A percentile compares a stretch with the other conserved stretches of the same genome.
phyloP scores from a whole-genome alignment of 352 stramenopile species.

The Phytophthora vignae region DNA sequence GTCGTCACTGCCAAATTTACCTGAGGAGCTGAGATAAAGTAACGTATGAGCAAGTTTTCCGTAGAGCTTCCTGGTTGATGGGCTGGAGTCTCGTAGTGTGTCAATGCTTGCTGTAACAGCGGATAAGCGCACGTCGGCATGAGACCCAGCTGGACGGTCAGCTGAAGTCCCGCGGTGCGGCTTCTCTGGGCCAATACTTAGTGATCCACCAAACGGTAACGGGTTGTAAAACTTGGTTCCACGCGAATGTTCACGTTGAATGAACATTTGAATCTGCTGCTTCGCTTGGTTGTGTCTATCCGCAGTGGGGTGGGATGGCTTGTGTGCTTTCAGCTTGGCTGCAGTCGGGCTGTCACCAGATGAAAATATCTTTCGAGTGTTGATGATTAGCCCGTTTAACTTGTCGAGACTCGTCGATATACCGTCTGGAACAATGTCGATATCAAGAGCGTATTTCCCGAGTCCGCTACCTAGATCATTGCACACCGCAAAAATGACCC shows the following conservation, averaged over 20 bases:
- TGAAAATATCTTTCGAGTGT: conserved; percentile 37
- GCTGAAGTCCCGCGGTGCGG: not conserved
- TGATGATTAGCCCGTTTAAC: conserved; percentile 62
- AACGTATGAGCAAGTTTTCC: conserved; percentile 64
- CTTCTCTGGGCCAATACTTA: not conserved
- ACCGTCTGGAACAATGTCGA: conserved; percentile 65
- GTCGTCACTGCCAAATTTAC: conserved; percentile 16
- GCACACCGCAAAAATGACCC: conserved; percentile 81
- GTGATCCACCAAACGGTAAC: conserved; percentile 15
- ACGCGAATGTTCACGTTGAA: conserved; percentile 51
- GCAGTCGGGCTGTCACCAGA: conserved; percentile 15
- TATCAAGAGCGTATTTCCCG: conserved; percentile 75
- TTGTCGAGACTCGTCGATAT: conserved; percentile 79
- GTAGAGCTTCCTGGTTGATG: conserved; percentile 29
- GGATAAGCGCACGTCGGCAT: conserved; percentile 37
- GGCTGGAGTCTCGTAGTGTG: conserved; percentile 31
- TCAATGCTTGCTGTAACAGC: conserved; percentile 39
- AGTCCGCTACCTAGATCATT: conserved; percentile 75
- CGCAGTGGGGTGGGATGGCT: not conserved
- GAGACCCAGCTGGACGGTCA: conserved; percentile 5
- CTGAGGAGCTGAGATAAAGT: conserved; percentile 55
- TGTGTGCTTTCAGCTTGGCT: conserved; percentile 3
- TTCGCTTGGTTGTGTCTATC: conserved; percentile 29
- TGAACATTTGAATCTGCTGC: conserved; percentile 70
- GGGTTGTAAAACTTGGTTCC: conserved; percentile 69